These are phyloP conservation scores for Mrakia hoshinonis DNA, from an alignment of 768 basidiomycete species.

Conservation along the genomic window DNA sequence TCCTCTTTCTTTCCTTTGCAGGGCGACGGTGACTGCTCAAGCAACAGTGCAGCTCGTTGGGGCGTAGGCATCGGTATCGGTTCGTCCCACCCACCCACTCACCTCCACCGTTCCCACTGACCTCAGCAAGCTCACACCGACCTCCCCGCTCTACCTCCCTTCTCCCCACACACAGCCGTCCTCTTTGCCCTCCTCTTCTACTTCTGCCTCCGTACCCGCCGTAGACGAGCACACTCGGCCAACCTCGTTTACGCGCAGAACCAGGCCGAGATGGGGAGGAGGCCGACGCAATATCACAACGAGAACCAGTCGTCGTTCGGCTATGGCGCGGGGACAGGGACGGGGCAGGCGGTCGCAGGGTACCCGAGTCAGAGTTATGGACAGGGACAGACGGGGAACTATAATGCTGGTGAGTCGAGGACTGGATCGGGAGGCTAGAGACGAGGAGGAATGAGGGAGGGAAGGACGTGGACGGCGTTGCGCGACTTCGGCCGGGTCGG, in stretches of 20 bases:
- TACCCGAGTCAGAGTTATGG: slow-evolving; percentile 1
- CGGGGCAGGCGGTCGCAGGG: background rate
- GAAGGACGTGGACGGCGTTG: background rate
- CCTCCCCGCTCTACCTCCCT: background rate
- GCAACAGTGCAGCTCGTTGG: background rate
- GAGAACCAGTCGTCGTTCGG: too few species aligned
- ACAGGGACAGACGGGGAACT: background rate
- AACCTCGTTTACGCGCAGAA: slow-evolving; percentile 3
- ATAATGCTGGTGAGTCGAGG: background rate
- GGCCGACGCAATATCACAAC: too few species aligned
- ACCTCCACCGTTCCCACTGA: background rate
- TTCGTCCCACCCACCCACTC: background rate
- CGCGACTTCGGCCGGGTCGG: background rate
- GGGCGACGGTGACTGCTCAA: background rate
- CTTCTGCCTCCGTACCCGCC: background rate
- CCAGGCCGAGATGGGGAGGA: background rate
- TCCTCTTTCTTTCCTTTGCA: background rate
- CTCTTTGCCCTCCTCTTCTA: background rate
- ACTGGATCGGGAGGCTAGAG: background rate
- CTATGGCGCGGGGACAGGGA: too few species aligned
- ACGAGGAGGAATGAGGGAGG: background rate
- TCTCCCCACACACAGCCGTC: background rate
- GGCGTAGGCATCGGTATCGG: background rate
- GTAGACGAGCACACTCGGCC: background rate
- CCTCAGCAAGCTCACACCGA: background rate